Evolutionary conservation across 1,284 basidiomycete genomes (phyloP).

Genomic region (Phaffia rhodozyma): DNA sequence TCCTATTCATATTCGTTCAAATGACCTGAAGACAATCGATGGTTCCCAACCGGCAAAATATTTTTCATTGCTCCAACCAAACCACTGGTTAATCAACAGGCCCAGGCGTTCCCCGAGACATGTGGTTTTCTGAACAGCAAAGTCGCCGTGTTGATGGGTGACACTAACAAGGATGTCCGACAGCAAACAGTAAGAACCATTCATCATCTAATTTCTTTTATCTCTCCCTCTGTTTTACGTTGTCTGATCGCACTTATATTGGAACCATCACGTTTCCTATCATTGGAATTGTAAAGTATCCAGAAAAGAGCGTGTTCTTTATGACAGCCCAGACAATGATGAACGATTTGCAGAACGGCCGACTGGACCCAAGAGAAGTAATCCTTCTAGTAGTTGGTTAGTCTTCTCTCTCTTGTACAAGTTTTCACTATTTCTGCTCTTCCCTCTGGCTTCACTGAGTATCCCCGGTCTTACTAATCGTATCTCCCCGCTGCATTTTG

Average conservation of each 20-base stretch:
- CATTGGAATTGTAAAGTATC: slow-evolving; percentile 45
- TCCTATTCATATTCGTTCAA: background rate
- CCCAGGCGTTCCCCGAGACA: slow-evolving; percentile 80
- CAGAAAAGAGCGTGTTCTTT: slow-evolving; percentile 82
- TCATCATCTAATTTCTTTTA: background rate
- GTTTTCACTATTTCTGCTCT: slow-evolving; percentile 6
- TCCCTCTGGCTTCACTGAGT: background rate
- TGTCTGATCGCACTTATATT: background rate
- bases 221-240: background rate
- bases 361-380: slow-evolving; percentile 59
- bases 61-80: slow-evolving; percentile 93
- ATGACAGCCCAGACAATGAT: slow-evolving; percentile 95
- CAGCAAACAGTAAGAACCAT: slow-evolving; percentile 47
- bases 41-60: slow-evolving; percentile 88
- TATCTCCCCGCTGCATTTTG: background rate
- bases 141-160: slow-evolving; percentile 78
- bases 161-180: slow-evolving; percentile 39
- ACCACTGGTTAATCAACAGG: slow-evolving; percentile 89
- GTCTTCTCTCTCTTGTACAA: slow-evolving; percentile 27
- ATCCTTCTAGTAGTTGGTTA: slow-evolving; percentile 59
- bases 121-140: slow-evolving; percentile 87
- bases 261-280: background rate
- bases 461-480: background rate
- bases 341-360: slow-evolving; percentile 67
- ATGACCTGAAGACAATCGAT: slow-evolving; percentile 58